These are phyloP conservation scores for Pseudomonodictys pantanalensis DNA, from an alignment of 495 filamentous ascomycete genomes.

Conservation along the genomic window DNA sequence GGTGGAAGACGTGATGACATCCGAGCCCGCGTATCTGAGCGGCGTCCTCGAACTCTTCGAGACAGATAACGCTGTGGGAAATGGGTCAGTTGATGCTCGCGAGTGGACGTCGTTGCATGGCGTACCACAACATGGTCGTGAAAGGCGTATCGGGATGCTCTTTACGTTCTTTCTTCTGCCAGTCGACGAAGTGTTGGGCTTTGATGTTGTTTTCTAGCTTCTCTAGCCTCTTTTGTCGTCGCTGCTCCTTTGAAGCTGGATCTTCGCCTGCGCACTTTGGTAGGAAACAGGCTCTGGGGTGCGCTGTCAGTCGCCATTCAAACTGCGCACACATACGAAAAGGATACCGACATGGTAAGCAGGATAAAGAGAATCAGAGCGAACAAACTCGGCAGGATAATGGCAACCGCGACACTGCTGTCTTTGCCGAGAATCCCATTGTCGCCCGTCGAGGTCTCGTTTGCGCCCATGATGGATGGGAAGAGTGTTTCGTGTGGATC, in stretches of 20 bases:
- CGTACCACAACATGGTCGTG: constrained; percentile 25
- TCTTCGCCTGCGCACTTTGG: not conserved
- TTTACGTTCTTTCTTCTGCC: constrained; percentile 11
- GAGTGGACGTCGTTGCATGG: too few relatives aligned
- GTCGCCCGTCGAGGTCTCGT: not conserved
- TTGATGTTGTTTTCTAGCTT: constrained; percentile 17
- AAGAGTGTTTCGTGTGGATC: not conserved
- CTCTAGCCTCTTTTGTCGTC: constrained; percentile 20
- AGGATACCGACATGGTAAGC: not conserved
- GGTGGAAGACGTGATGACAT: constrained; percentile 34
- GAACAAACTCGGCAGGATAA: not conserved
- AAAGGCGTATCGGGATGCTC: constrained; percentile 22
- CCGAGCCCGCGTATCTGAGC: constrained; percentile 31
- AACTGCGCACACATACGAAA: not conserved
- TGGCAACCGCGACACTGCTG: not conserved
- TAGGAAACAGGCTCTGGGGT: constrained; percentile 9
- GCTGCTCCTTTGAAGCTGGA: constrained; percentile 15
- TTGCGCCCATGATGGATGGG: not conserved
- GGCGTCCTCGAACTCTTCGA: constrained; percentile 27
- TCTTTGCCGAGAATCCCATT: not conserved
- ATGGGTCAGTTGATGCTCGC: too few relatives aligned
- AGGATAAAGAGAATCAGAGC: not conserved
- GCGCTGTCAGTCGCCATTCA: not conserved
- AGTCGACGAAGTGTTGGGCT: constrained; percentile 27
- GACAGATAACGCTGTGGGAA: constrained; percentile 27